These are phyloP conservation scores for Verticillium klebahnii DNA, from an alignment of 2,329 filamentous ascomycete genomes.

Conservation along the genomic window DNA sequence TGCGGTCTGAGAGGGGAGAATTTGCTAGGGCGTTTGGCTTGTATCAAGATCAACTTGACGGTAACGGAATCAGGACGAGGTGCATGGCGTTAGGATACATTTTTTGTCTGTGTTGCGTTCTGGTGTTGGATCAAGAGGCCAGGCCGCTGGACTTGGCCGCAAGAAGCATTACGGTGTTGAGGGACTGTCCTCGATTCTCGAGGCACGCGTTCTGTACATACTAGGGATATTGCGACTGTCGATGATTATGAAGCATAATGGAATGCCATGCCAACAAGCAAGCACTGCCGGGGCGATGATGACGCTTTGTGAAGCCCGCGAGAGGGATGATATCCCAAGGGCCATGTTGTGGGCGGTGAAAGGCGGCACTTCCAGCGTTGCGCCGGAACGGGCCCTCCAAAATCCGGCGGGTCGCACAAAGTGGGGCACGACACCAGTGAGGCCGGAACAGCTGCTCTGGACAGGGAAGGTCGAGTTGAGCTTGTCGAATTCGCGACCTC, in stretches of 20 bases:
- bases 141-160: neutral
- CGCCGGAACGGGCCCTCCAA: neutral
- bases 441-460: neutral
- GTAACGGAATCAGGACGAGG: neutral
- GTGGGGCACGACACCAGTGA: neutral
- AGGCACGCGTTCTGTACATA: neutral
- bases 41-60: neutral
- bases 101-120: neutral
- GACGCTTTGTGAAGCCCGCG: too few relatives aligned
- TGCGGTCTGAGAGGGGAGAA: slow-evolving; percentile 14
- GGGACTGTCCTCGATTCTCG: neutral
- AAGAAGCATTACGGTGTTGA: neutral
- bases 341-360: too few relatives aligned
- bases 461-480: neutral
- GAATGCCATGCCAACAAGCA: neutral
- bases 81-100: neutral
- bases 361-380: neutral
- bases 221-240: neutral
- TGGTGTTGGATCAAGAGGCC: neutral
- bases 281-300: too few relatives aligned
- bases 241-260: neutral
- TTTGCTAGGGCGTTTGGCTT: neutral
- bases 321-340: too few relatives aligned
- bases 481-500: neutral
- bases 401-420: neutral